Evolutionary conservation across 2,329 filamentous ascomycete genomes (phyloP), one percentile per base, ranked within the genome.

Genomic region (Diplodia mutila): DNA sequence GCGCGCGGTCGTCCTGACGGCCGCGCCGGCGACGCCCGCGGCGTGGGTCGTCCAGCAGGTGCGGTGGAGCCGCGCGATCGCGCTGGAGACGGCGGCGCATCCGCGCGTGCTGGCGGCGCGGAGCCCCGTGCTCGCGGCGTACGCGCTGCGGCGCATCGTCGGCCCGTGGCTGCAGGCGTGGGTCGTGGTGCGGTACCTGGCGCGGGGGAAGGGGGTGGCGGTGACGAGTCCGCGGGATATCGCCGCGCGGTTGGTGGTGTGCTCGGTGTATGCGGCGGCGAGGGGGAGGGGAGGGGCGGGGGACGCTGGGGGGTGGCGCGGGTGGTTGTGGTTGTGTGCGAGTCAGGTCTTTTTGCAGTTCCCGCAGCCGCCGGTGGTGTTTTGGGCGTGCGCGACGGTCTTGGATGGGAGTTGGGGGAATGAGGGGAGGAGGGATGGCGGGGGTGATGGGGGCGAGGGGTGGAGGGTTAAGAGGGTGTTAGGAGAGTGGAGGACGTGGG

Each of bases 1-100:
- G 6, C 71, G 75, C 37, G 76, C 74, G 14, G 57, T 77, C 21
- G 73, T 77, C 6, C 72, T 72, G 37, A 80, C 78, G n/a, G 78
- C 79, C 42, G 77, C 76, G 1, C 78, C 78, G 3, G 73, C 74
- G 4, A 79, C 76, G 1, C 63, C 79, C 7, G 72, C 73, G 9
- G 71, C 75, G 7, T 80, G 78, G 78, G 69, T 78, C 16, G 72
- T 76, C 14, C 78, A 80, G 66, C 78, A 80, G 71, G 74, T 79
- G 25, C 74, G 77, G 53, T 80, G 78, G 76, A 71, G 72, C 37
- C 75, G 78, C 65, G 76, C 78, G 14, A 74, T 73, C 0, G 77
- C 79, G 64, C 77, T 80, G 52, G 78, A 80, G 70, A 75, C 75
- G 16, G 74, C 78, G 57, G 74, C 75, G 48, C 74, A 77, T n/a